These are phyloP conservation scores for Cercospora sp. DNA, from an alignment of 2,329 filamentous ascomycete genomes.

Conservation along the genomic window DNA sequence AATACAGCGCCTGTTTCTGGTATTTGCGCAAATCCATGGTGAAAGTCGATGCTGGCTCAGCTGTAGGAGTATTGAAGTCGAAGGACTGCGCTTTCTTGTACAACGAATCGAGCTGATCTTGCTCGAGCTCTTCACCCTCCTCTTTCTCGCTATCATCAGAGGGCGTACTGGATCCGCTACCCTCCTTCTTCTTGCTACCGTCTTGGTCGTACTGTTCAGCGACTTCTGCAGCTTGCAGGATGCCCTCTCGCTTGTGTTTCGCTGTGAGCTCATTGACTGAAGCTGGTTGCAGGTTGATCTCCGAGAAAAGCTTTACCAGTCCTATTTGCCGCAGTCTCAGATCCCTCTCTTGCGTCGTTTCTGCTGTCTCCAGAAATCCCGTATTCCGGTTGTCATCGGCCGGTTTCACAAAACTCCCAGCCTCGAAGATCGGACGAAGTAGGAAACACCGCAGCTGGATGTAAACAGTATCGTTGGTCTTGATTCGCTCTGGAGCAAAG, in stretches of 20 bases:
- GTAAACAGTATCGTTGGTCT: constrained; percentile 93
- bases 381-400: constrained; percentile 69
- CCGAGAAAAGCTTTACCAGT: constrained; percentile 83
- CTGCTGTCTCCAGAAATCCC: constrained; percentile 78
- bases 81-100: constrained; percentile 97
- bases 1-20: constrained; percentile 90
- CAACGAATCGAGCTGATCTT: constrained; percentile 89
- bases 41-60: constrained; percentile 80
- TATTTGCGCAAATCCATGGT: constrained; percentile 82
- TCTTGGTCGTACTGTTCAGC: constrained; percentile 69
- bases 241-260: constrained; percentile 76
- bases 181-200: constrained; percentile 55
- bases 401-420: constrained; percentile 60
- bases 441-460: constrained; percentile 80
- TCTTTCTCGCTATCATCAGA: constrained; percentile 60
- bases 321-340: constrained; percentile 82
- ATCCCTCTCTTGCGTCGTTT: constrained; percentile 80
- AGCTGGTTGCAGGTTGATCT: constrained; percentile 78
- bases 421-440: constrained; percentile 71
- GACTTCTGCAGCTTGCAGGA: constrained; percentile 84
- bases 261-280: constrained; percentile 71
- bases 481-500: constrained; percentile 78
- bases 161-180: constrained; percentile 56
- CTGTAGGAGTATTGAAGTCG: constrained; percentile 86
- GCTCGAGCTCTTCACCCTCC: constrained; percentile 86